phyloP scores from a whole-genome alignment of 495 filamentous ascomycete genomes.

The Hyaloscypha bicolor region DNA sequence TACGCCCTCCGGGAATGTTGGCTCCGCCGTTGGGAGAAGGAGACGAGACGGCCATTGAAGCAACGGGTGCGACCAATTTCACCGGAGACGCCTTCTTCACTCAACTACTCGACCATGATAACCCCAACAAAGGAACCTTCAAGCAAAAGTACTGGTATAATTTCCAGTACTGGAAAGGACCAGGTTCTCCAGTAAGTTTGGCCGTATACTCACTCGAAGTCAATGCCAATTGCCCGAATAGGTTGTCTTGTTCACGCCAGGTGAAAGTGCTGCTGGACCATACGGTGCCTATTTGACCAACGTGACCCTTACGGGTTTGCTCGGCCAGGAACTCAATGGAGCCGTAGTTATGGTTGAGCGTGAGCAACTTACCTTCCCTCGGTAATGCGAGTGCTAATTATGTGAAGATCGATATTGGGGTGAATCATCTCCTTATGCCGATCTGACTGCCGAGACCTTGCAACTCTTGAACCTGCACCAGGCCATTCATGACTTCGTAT shows the following conservation, averaged over 20 bases:
- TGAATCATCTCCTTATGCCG: constrained; percentile 58
- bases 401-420: constrained; percentile 61
- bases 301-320: constrained; percentile 50
- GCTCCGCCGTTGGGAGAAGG: constrained; percentile 24
- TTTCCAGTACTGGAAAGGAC: constrained; percentile 51
- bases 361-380: constrained; percentile 31
- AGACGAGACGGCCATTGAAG: constrained; percentile 11
- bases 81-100: constrained; percentile 40
- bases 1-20: constrained; percentile 22
- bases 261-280: constrained; percentile 53
- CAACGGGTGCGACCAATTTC: constrained; percentile 1
- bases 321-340: constrained; percentile 56
- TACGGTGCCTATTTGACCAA: constrained; percentile 56
- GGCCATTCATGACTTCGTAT: constrained; percentile 59
- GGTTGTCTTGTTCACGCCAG: constrained; percentile 59
- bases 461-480: constrained; percentile 65
- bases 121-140: constrained; percentile 57
- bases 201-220: not conserved
- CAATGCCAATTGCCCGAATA: constrained; percentile 22
- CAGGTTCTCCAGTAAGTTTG: constrained; percentile 52
- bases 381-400: not conserved
- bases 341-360: constrained; percentile 62
- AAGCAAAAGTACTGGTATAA: constrained; percentile 55
- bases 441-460: constrained; percentile 57
- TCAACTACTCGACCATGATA: constrained; percentile 56